Evolutionary conservation across 2,329 filamentous ascomycete species (phyloP), one percentile per base, ranked within the genome.

Genomic region (Ploettnerulaceae sp.): DNA sequence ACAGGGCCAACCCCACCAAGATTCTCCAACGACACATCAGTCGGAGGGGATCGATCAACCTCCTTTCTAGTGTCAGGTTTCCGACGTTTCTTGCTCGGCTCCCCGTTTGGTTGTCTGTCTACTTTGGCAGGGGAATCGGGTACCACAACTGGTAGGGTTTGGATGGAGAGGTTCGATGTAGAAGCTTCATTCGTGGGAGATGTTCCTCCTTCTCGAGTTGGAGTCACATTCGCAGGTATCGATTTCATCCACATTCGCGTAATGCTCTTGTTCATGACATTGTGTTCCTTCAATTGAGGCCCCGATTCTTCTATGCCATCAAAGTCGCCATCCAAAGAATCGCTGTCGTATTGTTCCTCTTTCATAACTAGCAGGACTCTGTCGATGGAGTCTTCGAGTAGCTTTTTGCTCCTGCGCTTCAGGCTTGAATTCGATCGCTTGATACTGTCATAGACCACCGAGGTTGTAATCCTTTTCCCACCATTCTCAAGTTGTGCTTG

Each of bases 371-470:
- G 77, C 12, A 96, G 69, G 0, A 90, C 88, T 6, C 88, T 75
- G 52, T 95, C 89, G 53, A 97, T 88, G 26, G 86, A 84, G 53
- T 93, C 86, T 64, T 95, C 87, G 1, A 97, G 69, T 0, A 84
- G 73, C 51, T 82, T 83, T 66, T 93, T 95, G 29, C 88, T 89
- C 56, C 86, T 81, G 17, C 93, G 75, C 53, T 86, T 88, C 17
- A 97, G 68, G 57, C 85, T 89, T 0, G 89, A 95, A 64, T 96
- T 96, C 11, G 89, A 95, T 40, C 73, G 71, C 57, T 89, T 87
- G 52, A 97, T 89, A 48, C 78, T 79, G 29, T 89, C 83, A 63
- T 93, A 95, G 1, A 94, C 76, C 2, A 71, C 67, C 2, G 74
- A 67, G 3, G 84, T 71, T 1, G 78, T 81, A 5, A 86, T 68